Base-by-base conservation (phyloP, 139 green algal species). In the Astrephomene gubernaculifera region DNA sequence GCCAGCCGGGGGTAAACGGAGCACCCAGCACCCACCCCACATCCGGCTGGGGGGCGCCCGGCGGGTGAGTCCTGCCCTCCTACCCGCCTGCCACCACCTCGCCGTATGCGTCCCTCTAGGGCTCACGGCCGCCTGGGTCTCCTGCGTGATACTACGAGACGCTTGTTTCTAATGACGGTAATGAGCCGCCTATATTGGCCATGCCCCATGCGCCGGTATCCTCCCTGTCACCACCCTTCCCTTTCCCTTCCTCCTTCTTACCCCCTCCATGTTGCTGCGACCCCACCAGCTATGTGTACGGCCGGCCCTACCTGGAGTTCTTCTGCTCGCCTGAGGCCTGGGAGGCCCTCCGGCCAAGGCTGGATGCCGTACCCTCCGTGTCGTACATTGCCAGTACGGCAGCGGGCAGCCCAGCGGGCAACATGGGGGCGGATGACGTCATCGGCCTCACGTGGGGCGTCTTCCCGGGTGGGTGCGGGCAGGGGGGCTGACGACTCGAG, bases 221-320 rank as follows among this genome's bases (percentile, higher is more conserved):
- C n/a, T n/a, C n/a, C n/a, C n/a, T n/a, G n/a, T n/a, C n/a, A 29
- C 7, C 57, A 67, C 57, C 12, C 24, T 24, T 33, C 63, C 29
- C n/a, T 22, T 31, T 29, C n/a, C 9, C 63, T 21, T 43, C 63
- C 29, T 39, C n/a, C n/a, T 12, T 21, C 29, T 31, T 9, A n/a
- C 21, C 57, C 29, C 57, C 57, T 67, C n/a, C 22, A 6, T 41
- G 7, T 70, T 43, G 5, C 41, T 6, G n/a, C 61, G 7, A 29
- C 61, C 61, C 7, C n/a, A 24, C 5, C 73, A 81, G 73, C 19
- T 67, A 73, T 31, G 91, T 98, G 78, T 98, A 98, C 92, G 94
- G 97, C 91, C 96, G 96, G 89, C 90, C 91, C 0, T 98, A 97
- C 82, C 87, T 97, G 7, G 95, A 98, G 90, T 96, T 96, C 81